Conservation (phyloP, 345 rosid species). For the Acer campestre region DNA sequence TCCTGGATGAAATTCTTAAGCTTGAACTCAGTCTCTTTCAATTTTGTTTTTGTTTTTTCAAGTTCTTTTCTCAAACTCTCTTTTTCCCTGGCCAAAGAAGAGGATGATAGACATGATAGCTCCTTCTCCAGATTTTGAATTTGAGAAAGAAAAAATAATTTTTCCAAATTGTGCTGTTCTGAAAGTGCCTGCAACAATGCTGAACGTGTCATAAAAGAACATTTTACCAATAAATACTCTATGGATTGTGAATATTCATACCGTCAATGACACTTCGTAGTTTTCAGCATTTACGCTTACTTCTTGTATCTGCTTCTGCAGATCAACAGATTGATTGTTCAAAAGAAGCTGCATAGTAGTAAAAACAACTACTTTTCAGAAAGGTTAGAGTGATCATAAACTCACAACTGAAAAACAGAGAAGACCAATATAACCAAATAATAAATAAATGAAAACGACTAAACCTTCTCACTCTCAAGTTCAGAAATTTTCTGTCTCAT, state of each 20-base stretch:
- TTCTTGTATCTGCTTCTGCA: conserved; percentile 56
- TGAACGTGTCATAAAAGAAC: conserved; percentile 5
- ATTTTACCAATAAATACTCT: not conserved
- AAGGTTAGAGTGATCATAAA: not conserved
- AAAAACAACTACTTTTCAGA: not conserved
- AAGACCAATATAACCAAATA: not conserved
- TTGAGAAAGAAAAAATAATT: conserved; percentile 50
- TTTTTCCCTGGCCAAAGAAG: conserved; percentile 74
- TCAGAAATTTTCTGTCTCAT: conserved; percentile 50
- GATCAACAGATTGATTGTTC: conserved; percentile 44
- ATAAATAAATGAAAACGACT: not conserved
- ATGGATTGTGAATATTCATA: conserved; percentile 26
- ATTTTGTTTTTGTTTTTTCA: conserved; percentile 75
- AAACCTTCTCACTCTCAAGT: conserved; percentile 73
- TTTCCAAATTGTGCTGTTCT: conserved; percentile 59
- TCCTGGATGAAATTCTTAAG: conserved; percentile 86
- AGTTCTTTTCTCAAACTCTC: conserved; percentile 79
- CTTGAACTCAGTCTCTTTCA: conserved; percentile 83
- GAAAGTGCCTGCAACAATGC: conserved; percentile 50
- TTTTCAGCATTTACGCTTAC: conserved; percentile 46
- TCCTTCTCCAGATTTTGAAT: conserved; percentile 78
- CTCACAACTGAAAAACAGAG: not conserved
- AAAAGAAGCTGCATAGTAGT: conserved; percentile 47
- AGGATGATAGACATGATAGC: conserved; percentile 54
- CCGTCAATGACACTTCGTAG: conserved; percentile 49